Evolutionary conservation across 1,139 yeast genomes (phyloP), one percentile per base, ranked within the genome.

Genomic region (Blastobotrys proliferans): DNA sequence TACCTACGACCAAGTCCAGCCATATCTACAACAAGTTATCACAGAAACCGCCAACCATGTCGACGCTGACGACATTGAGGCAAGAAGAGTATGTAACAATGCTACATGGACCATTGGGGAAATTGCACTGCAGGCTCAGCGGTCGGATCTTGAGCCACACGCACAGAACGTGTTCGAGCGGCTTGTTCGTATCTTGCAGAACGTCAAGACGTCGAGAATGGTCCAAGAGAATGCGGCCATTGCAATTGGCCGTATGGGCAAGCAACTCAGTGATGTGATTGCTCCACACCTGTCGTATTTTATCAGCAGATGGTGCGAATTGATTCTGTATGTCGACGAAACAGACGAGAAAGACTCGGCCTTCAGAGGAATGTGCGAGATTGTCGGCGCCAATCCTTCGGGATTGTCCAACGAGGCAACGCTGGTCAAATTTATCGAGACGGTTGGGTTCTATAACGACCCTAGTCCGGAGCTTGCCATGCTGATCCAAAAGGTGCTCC

Each of bases 31-130:
- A 48, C 71, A 73, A 32, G 68, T 87, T 22, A 69, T 88, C 57
- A 69, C 79, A 22, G 72, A 77, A 43, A 75, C 84, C 49, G 81
- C 88, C 4, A 49, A 57, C 14, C 68, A 66, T 43, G 77, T 81
- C 50, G 95, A 85, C 59, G 70, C 83, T 51, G 68, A 75, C 45
- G 60, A 57, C 39, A 72, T 36, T 68, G 67, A 44, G 66, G 86
- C 51, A 67, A 72, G 63, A 34, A 76, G 92, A 16, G 82, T 85
- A 39, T 76, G 82, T 62, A 86, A 88, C 61, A 92, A 92, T 63
- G 95, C 97, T 1, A 80, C 87, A 40, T 92, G 98, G 98, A 77
- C 95, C 1, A 67, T 85, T 16, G 98, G 98, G 27, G 95, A 92
- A 62, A 77, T 94, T 30, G 71, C 85, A 1, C 70, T 88, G 56